Conservation (phyloP, 2,329 filamentous ascomycete genomes). For the Thermochaetoides dissita region DNA sequence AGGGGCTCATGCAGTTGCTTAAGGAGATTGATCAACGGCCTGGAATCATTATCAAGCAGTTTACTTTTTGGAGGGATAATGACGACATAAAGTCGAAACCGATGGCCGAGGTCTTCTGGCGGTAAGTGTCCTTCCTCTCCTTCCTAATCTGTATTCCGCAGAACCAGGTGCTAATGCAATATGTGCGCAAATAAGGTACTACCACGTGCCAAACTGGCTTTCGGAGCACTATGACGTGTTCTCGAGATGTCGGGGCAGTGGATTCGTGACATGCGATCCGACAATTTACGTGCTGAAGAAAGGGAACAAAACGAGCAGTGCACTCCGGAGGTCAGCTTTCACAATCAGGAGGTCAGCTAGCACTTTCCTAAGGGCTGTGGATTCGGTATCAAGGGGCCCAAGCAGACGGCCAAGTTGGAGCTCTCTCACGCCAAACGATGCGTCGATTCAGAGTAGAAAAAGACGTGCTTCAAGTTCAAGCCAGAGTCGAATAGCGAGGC, state of each 20-base stretch:
- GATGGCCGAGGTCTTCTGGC: not conserved
- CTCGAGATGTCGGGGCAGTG: conserved; percentile 2
- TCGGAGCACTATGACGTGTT: conserved; percentile 7
- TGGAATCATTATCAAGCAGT: conserved; percentile 6
- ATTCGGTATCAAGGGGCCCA: too few species aligned
- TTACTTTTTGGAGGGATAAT: conserved; percentile 9
- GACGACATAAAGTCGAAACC: conserved; percentile 1
- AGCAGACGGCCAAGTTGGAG: too few species aligned
- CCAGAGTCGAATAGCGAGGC: too few species aligned
- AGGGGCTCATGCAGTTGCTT: conserved; percentile 2
- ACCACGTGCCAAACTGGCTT: conserved; percentile 5
- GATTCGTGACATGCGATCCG: conserved; percentile 7
- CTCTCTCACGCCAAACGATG: too few species aligned
- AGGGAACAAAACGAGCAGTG: not conserved
- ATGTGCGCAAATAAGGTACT: not conserved
- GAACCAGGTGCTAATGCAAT: not conserved
- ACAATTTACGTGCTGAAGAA: conserved; percentile 8
- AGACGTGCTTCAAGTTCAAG: too few species aligned
- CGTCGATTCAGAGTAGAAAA: too few species aligned
- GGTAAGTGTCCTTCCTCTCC: conserved; percentile 1
- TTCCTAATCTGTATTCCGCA: not conserved
- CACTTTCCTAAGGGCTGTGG: too few species aligned
- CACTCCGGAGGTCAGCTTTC: not conserved
- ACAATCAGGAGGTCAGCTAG: not conserved
- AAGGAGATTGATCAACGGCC: conserved; percentile 4